phyloP scores from a whole-genome alignment of 176 grass and related monocot genomes.

The Bothriochloa decipiens region DNA sequence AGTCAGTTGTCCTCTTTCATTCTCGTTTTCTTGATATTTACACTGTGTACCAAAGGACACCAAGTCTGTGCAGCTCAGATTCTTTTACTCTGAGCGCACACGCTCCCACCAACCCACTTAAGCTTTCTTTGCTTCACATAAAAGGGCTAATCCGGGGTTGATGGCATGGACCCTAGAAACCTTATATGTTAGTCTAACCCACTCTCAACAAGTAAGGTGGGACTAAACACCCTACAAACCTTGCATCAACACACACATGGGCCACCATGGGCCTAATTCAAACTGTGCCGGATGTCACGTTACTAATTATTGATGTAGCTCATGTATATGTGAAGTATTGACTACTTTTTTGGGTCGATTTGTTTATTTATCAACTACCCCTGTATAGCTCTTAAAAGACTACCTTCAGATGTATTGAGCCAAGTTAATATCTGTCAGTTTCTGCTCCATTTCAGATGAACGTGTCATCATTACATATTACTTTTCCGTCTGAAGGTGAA shows the following conservation, averaged over 20 bases:
- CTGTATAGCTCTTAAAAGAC: not conserved
- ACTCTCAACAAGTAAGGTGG: not conserved
- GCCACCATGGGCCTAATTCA: not conserved
- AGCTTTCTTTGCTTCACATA: not conserved
- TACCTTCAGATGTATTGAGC: constrained; percentile 9
- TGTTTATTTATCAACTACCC: not conserved
- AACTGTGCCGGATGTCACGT: not conserved
- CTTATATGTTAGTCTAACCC: not conserved
- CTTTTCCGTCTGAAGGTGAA: constrained; percentile 95
- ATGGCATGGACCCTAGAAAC: not conserved
- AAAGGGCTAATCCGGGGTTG: not conserved
- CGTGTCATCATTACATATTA: constrained; percentile 87
- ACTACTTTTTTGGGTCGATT: not conserved
- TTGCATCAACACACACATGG: not conserved
- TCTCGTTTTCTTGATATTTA: not conserved
- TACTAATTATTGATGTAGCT: constrained; percentile 24
- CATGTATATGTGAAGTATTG: constrained; percentile 10
- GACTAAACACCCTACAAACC: not conserved
- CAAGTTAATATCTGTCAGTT: constrained; percentile 26
- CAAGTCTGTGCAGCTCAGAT: not conserved
- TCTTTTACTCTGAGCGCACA: not conserved
- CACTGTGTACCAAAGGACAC: not conserved
- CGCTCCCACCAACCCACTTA: not conserved
- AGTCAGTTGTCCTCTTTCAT: not conserved
- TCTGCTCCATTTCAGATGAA: constrained; percentile 66